Conservation (phyloP, 768 basidiomycete species). For the Calocybe cyanea region DNA sequence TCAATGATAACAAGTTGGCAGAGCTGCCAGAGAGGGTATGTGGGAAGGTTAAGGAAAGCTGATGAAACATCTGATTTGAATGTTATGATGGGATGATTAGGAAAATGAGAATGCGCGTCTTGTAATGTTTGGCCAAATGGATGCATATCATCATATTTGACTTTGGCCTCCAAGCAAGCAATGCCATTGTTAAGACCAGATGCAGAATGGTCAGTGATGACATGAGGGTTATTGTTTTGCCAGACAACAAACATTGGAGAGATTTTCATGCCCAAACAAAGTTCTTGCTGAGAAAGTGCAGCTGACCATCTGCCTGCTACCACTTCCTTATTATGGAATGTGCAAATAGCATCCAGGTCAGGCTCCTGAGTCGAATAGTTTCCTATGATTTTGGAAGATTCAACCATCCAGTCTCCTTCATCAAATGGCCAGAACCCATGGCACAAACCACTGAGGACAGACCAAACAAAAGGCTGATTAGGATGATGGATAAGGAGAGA, state of each 20-base stretch:
- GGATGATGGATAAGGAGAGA: conserved; percentile 20
- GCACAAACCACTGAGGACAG: conserved; percentile 11
- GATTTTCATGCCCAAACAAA: conserved; percentile 10
- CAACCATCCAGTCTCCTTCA: conserved; percentile 16
- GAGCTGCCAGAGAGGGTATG: conserved; percentile 29
- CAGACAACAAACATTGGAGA: conserved; percentile 18
- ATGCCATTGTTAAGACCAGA: conserved; percentile 19
- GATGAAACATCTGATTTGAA: conserved; percentile 26
- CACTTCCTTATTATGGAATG: conserved; percentile 17
- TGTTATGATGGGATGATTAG: conserved; percentile 7
- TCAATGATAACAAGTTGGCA: conserved; percentile 27
- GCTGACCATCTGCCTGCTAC: conserved; percentile 16
- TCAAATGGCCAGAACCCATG: conserved; percentile 15
- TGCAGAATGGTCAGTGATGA: conserved; percentile 20
- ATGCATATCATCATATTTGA: conserved; percentile 22
- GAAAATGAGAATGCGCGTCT: conserved; percentile 8
- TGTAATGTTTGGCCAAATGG: conserved; percentile 15
- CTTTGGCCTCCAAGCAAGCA: conserved; percentile 16
- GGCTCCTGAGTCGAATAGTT: conserved; percentile 6
- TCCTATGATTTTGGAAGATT: conserved; percentile 12
- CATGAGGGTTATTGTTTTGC: conserved; percentile 16
- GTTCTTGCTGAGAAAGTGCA: not conserved
- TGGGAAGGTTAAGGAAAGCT: conserved; percentile 28
- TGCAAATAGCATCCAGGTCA: conserved; percentile 14
- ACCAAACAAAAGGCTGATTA: conserved; percentile 26